Evolutionary conservation across 805 yeast species (phyloP).

Genomic region (Yarrowia deformans): DNA sequence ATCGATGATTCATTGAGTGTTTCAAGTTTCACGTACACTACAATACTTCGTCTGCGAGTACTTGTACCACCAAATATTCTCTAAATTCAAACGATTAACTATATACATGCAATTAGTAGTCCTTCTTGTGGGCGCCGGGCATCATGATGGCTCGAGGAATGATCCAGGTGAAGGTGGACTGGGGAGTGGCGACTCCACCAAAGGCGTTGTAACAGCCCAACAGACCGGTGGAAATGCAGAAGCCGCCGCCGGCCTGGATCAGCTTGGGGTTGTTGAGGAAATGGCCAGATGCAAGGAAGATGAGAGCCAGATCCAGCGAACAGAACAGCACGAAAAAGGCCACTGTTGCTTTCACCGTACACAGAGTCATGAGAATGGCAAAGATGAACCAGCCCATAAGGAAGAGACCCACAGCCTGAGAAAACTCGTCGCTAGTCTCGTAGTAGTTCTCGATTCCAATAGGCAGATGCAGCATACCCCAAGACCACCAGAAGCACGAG

Average conservation of each 20-base stretch:
- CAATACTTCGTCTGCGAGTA: no score
- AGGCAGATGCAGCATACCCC: constrained; percentile 62
- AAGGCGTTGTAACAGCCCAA: constrained; percentile 66
- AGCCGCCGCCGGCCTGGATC: constrained; percentile 65
- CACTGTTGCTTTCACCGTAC: constrained; percentile 69
- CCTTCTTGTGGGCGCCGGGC: constrained; percentile 37
- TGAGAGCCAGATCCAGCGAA: constrained; percentile 49
- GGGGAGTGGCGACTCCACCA: constrained; percentile 63
- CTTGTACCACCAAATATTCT: neutral
- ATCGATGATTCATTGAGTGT: no score
- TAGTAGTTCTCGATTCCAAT: constrained; percentile 59
- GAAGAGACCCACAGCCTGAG: constrained; percentile 65
- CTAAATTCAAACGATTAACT: neutral
- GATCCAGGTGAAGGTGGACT: constrained; percentile 52
- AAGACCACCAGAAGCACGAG: constrained; percentile 73
- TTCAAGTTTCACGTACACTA: no score
- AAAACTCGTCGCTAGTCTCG: constrained; percentile 44
- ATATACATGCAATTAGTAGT: constrained; percentile 31
- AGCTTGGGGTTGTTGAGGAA: constrained; percentile 54
- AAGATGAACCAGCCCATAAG: constrained; percentile 70
- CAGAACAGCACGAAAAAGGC: constrained; percentile 66
- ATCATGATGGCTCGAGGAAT: constrained; percentile 34
- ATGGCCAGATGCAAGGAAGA: constrained; percentile 61
- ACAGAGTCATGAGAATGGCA: constrained; percentile 59
- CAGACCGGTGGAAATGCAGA: constrained; percentile 63